Base-by-base conservation (phyloP, 2,329 filamentous ascomycete species). In the Didymella pomorum region DNA sequence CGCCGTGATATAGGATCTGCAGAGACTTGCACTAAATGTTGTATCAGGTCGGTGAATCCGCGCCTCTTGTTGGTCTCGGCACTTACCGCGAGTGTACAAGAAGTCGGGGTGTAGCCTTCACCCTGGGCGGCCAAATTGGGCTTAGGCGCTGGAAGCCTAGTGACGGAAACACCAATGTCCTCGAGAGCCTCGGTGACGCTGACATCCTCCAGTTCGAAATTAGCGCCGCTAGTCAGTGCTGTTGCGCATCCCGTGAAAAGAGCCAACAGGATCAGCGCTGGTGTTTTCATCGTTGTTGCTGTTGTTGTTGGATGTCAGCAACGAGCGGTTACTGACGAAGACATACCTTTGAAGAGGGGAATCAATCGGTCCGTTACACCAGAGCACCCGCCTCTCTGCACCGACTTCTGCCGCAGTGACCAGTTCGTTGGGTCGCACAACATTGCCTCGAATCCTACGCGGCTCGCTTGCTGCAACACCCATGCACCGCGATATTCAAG, bases 1-100 rank as follows among this genome's bases (percentile, higher is more conserved):
- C 52, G 46, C 44, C 57, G 9, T 71, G 67, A 39, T 65, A 73
- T 18, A 73, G 60, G 20, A 64, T 39, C 6, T 61, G 47, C 47
- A 76, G 46, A 2, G 66, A 64, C 39, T 53, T 68, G 41, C 70
- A 72, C 68, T 72, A 25, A 20, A 18, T 2, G 11, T 7, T 18
- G 5, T 18, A 9, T 37, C 33, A 37, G 33, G 6, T 37, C 33
- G 10, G 3, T 18, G 6, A 37, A 8, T 16, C 8, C 14, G 4
- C 7, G 31, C 14, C 2, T 8, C 7, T 33, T 33, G 12, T 16
- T 33, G 31, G 31, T n/a, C 8, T 33, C 31, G 31, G 31, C 12
- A 33, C 14, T 33, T 33, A 9, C 31, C 31, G 31, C 31, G 12
- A 33, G 14, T 33, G 31, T 33, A 33, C 31, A 33, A 6, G 31